Conservation (phyloP, 1,284 basidiomycete genomes). For the Trametes pubescens region DNA sequence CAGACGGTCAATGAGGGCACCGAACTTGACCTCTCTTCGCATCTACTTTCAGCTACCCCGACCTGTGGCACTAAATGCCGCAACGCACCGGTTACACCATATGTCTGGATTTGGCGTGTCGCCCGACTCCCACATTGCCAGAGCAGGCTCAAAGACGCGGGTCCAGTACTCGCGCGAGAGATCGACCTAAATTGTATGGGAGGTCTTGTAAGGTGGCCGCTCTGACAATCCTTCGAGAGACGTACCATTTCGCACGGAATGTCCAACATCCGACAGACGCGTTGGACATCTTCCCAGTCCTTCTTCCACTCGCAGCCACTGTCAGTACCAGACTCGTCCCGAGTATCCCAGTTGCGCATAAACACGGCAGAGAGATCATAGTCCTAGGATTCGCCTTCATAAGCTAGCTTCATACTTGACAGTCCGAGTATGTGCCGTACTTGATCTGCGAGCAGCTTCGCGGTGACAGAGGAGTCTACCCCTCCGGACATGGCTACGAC, state of each 20-base stretch:
- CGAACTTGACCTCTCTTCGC: slow-evolving; percentile 91
- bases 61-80: background rate
- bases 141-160: slow-evolving; percentile 85
- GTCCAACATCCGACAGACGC: slow-evolving; percentile 75
- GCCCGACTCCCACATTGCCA: slow-evolving; percentile 80
- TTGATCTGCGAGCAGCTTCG: slow-evolving; percentile 75
- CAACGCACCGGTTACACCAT: slow-evolving; percentile 83
- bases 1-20: slow-evolving; percentile 79
- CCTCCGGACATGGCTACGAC: slow-evolving; percentile 96
- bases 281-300: slow-evolving; percentile 92
- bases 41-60: background rate
- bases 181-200: slow-evolving; percentile 64
- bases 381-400: slow-evolving; percentile 53
- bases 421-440: slow-evolving; percentile 45
- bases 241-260: slow-evolving; percentile 75
- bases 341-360: slow-evolving; percentile 95
- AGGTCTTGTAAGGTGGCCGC: background rate
- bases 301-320: slow-evolving; percentile 94
- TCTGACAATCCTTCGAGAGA: background rate
- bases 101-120: slow-evolving; percentile 95
- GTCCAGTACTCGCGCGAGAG: slow-evolving; percentile 90
- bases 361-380: slow-evolving; percentile 88
- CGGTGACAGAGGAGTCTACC: slow-evolving; percentile 92
- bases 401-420: background rate
- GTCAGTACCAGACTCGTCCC: slow-evolving; percentile 74